Conservation (phyloP, 345 rosid species). For the Pseudoturritis turrita region DNA sequence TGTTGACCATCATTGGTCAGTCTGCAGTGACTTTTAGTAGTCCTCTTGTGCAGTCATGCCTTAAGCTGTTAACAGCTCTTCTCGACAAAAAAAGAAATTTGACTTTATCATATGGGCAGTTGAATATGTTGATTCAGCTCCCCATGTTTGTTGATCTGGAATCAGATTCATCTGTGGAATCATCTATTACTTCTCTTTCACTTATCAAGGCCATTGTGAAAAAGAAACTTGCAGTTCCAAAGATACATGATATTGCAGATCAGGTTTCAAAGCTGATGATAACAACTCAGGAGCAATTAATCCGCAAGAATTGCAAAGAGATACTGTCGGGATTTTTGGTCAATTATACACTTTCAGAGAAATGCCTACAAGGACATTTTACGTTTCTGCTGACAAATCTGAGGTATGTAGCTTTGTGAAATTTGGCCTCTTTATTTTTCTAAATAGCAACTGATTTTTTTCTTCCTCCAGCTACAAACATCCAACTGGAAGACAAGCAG, state of each 20-base stretch:
- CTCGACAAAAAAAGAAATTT: conserved; percentile 42
- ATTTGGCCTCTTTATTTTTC: not conserved
- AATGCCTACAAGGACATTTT: conserved; percentile 47
- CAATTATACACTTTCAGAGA: conserved; percentile 44
- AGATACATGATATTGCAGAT: conserved; percentile 56
- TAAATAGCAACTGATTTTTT: not conserved
- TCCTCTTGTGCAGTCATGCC: conserved; percentile 63
- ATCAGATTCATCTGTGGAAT: conserved; percentile 35
- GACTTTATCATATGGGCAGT: conserved; percentile 53
- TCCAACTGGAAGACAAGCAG: conserved; percentile 77
- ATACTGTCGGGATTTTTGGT: conserved; percentile 56
- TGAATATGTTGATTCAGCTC: conserved; percentile 50
- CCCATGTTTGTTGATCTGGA: conserved; percentile 74
- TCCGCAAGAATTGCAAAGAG: conserved; percentile 64
- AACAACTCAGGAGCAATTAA: conserved; percentile 53
- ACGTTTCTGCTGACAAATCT: conserved; percentile 48
- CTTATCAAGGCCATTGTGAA: conserved; percentile 65
- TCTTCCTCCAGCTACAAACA: conserved; percentile 54
- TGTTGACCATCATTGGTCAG: conserved; percentile 49
- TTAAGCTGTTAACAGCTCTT: conserved; percentile 63
- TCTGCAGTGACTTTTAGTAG: conserved; percentile 45
- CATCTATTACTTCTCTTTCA: conserved; percentile 51
- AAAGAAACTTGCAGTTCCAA: conserved; percentile 55
- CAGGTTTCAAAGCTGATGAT: conserved; percentile 71
- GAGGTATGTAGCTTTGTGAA: conserved; percentile 40